These are phyloP conservation scores for Tolypocladium album DNA, from an alignment of 2,329 filamentous ascomycete species.

Conservation along the genomic window DNA sequence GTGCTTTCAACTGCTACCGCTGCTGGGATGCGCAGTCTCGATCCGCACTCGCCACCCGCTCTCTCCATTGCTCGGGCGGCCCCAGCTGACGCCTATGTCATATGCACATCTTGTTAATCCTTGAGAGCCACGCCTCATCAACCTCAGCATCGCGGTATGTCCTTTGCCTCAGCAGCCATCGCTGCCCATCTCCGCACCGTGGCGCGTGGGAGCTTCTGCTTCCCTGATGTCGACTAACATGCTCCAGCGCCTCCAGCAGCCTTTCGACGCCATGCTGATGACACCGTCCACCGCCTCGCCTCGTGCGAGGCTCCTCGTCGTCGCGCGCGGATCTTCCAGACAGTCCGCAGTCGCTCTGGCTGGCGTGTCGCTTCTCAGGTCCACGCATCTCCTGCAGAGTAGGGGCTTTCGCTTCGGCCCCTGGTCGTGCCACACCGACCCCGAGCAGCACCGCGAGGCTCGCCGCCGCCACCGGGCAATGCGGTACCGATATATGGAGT, in stretches of 20 bases:
- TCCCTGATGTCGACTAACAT: background rate
- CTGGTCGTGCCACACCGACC: slow-evolving; percentile 33
- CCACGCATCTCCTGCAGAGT: slow-evolving; percentile 7
- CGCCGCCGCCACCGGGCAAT: slow-evolving; percentile 31
- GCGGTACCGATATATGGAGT: slow-evolving; percentile 35
- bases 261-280: slow-evolving; percentile 1
- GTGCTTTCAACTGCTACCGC: background rate
- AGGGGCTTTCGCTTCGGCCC: slow-evolving; percentile 38
- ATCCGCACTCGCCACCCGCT: background rate
- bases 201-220: background rate
- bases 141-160: background rate
- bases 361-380: background rate
- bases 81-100: background rate
- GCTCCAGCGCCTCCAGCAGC: background rate
- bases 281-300: background rate
- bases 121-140: background rate
- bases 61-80: background rate
- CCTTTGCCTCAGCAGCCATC: background rate
- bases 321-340: background rate
- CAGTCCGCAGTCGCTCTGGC: background rate
- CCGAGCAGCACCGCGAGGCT: slow-evolving; percentile 28
- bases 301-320: background rate
- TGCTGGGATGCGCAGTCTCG: background rate
- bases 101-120: background rate
- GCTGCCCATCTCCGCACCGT: background rate